A percentile compares a stretch with the other conserved stretches of the same genome.
These are phyloP conservation scores for Sclerotinia sclerotiorum DNA, from an alignment of 2,329 filamentous ascomycete species.

Conservation along the genomic window DNA sequence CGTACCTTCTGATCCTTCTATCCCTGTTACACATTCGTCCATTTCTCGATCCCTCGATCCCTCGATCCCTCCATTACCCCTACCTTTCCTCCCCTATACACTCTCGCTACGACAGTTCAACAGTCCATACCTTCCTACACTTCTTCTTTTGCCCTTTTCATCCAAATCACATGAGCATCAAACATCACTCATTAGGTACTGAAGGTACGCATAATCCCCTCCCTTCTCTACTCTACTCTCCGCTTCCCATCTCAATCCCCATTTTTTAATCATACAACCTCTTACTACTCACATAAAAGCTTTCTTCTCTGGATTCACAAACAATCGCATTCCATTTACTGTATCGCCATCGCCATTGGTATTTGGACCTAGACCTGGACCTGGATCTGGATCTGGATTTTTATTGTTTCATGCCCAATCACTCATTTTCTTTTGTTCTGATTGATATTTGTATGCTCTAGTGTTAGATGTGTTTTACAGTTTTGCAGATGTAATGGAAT, in stretches of 20 bases:
- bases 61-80: neutral
- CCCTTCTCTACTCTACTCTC: slow-evolving; percentile 1
- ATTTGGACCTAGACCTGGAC: neutral
- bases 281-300: slow-evolving; percentile 40
- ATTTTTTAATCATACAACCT: slow-evolving; percentile 6
- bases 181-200: neutral
- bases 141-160: neutral
- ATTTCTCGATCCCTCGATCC: slow-evolving; percentile 8
- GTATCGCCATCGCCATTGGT: no score
- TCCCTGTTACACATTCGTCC: neutral
- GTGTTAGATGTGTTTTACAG: neutral
- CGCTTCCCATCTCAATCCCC: neutral
- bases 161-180: neutral
- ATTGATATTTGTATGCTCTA: no score
- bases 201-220: slow-evolving; percentile 29
- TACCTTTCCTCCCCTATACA: no score
- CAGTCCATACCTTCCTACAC: neutral
- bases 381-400: slow-evolving; percentile 7
- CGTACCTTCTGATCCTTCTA: slow-evolving; percentile 30
- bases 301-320: slow-evolving; percentile 9
- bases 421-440: neutral
- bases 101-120: neutral
- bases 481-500: neutral
- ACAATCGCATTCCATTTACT: no score
- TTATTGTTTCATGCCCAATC: neutral